Conservation (phyloP, 441 rosid species). For the Viola pubescens region DNA sequence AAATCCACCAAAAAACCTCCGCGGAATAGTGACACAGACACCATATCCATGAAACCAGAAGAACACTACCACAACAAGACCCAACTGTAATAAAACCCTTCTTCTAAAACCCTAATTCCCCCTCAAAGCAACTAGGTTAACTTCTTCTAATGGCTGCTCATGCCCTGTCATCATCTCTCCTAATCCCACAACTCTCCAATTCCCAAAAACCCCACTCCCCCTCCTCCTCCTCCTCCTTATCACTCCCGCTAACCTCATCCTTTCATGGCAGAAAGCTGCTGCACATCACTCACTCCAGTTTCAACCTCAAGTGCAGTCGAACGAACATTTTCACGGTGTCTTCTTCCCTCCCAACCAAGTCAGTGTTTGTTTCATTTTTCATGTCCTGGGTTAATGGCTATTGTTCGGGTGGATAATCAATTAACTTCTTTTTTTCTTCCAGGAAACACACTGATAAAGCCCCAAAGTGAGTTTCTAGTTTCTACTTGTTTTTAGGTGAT, state of each 20-base stretch:
- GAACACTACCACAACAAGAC: no score
- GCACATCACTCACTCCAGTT: constrained; percentile 22
- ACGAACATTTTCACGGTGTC: constrained; percentile 33
- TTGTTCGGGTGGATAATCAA: not conserved
- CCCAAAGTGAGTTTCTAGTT: constrained; percentile 48
- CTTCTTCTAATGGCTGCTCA: no score
- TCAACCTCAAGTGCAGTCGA: constrained; percentile 25
- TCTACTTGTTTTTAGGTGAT: not conserved
- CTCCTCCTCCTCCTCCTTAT: constrained; percentile 8
- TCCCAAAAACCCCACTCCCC: not conserved
- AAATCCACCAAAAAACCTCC: no score
- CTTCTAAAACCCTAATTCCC: no score
- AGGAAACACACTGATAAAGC: constrained; percentile 50
- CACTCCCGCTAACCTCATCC: constrained; percentile 24
- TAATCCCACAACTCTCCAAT: no score
- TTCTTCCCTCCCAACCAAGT: constrained; percentile 61
- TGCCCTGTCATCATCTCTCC: no score
- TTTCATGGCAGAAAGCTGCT: constrained; percentile 38
- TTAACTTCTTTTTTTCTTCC: constrained; percentile 11
- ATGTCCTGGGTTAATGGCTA: constrained; percentile 6
- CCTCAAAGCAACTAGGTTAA: no score
- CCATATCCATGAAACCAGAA: not conserved
- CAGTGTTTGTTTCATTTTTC: constrained; percentile 7
- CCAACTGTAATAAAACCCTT: no score
- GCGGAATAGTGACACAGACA: not conserved